These are phyloP conservation scores for Yamadazyma sp. DNA, from an alignment of 1,139 yeast genomes.

Conservation along the genomic window DNA sequence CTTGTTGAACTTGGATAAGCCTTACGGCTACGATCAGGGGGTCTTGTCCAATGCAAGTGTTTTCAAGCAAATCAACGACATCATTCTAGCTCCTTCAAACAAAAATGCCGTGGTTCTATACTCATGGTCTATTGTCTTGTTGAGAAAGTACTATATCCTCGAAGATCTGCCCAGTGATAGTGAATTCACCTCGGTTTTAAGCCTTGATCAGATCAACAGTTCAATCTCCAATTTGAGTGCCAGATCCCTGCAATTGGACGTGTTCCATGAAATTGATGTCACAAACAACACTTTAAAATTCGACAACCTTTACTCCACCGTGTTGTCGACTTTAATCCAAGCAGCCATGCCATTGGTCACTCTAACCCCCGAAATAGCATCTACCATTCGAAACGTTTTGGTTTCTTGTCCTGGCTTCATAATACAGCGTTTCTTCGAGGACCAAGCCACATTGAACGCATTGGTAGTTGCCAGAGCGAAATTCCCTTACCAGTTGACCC, in stretches of 20 bases:
- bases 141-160: constrained; percentile 51
- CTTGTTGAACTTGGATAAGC: constrained; percentile 54
- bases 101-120: constrained; percentile 55
- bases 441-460: constrained; percentile 54
- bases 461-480: constrained; percentile 66
- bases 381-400: constrained; percentile 51
- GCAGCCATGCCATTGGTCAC: constrained; percentile 65
- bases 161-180: constrained; percentile 29
- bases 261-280: constrained; percentile 44
- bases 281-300: constrained; percentile 47
- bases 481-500: constrained; percentile 66
- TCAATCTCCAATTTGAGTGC: constrained; percentile 37
- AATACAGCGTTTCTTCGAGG: constrained; percentile 57
- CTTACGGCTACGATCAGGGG: constrained; percentile 29
- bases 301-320: constrained; percentile 56
- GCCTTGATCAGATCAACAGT: constrained; percentile 16
- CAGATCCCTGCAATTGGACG: constrained; percentile 45
- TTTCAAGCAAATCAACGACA: constrained; percentile 40
- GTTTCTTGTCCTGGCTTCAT: constrained; percentile 55
- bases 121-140: constrained; percentile 70
- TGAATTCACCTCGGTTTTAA: constrained; percentile 13
- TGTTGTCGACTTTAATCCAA: constrained; percentile 58
- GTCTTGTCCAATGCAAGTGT: constrained; percentile 39
- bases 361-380: constrained; percentile 55
- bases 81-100: constrained; percentile 28